Conservation (phyloP, 257 asterid genomes). For the Primulina eburnea region DNA sequence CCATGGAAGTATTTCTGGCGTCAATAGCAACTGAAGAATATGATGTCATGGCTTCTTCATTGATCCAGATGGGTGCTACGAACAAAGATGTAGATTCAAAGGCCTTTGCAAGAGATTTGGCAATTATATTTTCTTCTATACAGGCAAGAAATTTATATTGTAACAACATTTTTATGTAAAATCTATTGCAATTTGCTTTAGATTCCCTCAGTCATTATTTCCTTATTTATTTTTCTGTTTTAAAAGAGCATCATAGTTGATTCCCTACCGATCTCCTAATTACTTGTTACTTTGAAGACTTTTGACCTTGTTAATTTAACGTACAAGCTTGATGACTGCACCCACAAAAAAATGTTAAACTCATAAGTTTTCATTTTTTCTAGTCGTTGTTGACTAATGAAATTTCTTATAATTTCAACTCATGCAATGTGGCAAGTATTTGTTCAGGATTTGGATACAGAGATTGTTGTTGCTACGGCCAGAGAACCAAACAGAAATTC, state of each 20-base stretch:
- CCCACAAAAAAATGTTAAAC: not conserved
- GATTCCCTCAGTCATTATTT: slow-evolving; percentile 1
- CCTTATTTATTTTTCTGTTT: not conserved
- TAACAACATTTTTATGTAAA: slow-evolving; percentile 4
- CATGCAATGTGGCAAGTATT: slow-evolving; percentile 10
- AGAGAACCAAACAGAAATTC: slow-evolving; percentile 66
- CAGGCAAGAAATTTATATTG: slow-evolving; percentile 49
- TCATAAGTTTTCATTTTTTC: not conserved
- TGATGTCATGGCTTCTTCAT: slow-evolving; percentile 84
- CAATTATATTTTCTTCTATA: slow-evolving; percentile 76
- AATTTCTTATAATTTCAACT: not conserved
- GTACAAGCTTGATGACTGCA: not conserved
- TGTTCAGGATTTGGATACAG: slow-evolving; percentile 79
- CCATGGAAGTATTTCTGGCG: slow-evolving; percentile 82
- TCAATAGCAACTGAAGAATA: slow-evolving; percentile 79
- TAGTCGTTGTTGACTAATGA: no score
- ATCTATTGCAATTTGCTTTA: not conserved
- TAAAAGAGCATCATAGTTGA: not conserved
- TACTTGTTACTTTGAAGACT: slow-evolving; percentile 1
- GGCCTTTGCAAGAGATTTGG: slow-evolving; percentile 87
- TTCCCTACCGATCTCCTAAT: not conserved
- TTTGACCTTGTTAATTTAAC: slow-evolving; percentile 1
- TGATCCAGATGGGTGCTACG: slow-evolving; percentile 97
- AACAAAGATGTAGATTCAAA: slow-evolving; percentile 58
- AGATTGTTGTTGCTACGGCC: slow-evolving; percentile 84